Conservation (phyloP, 148 eudicot genomes). For the Bassia scoparia region DNA sequence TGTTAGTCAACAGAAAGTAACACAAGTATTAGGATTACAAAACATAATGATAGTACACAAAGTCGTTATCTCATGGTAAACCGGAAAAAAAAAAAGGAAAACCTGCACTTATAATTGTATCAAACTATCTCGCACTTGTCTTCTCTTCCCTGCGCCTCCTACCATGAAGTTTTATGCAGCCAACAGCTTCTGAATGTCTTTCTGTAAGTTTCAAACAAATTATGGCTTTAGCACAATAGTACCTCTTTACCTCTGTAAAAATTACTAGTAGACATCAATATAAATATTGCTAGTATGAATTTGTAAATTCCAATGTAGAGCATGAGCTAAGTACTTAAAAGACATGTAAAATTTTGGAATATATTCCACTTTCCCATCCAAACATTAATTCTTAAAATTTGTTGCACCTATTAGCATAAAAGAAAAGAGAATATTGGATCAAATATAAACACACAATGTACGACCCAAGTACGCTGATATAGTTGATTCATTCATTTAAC, state of each 20-base stretch:
- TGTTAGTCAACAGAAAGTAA: not conserved
- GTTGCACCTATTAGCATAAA: no score
- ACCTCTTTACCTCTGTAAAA: not conserved
- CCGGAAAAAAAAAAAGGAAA: not conserved
- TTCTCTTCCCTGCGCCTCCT: not conserved
- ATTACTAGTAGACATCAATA: not conserved
- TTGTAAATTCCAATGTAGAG: no score
- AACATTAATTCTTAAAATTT: no score
- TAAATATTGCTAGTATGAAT: no score
- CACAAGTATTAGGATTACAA: not conserved
- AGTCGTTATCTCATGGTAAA: not conserved
- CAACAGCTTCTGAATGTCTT: conserved; percentile 69
- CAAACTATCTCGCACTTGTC: not conserved
- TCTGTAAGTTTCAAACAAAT: conserved; percentile 41
- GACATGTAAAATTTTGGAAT: not conserved
- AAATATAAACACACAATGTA: no score
- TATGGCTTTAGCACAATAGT: not conserved
- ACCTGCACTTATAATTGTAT: not conserved
- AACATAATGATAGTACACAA: not conserved
- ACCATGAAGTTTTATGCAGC: conserved; percentile 37
- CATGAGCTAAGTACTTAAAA: not conserved
- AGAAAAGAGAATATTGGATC: no score
- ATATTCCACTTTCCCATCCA: no score
- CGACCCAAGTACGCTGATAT: no score
- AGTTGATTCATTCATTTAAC: no score